Base-by-base conservation (phyloP, 331 rosid genomes). In the Pyracantha coccinea region DNA sequence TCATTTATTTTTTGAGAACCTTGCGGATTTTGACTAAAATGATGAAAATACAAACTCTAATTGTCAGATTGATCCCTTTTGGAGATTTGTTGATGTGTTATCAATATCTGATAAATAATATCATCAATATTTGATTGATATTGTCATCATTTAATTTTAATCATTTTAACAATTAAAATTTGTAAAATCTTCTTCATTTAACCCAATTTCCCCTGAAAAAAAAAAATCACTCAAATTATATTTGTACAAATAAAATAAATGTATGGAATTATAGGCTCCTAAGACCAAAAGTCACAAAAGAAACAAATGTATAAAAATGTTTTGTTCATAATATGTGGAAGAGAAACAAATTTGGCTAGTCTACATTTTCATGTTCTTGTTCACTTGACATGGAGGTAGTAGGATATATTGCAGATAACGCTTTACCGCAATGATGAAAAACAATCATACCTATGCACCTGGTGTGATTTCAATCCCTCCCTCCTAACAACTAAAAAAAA, bases 221-320 rank as follows among this genome's bases (percentile, higher is more conserved):
- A 47, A 47, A 47, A 47, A 47, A 0, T 50, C 55, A 50, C 9
- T 16, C 55, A 16, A 50, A 50, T 50, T 50, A 50, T 50, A 50
- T 50, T 50, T 50, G 55, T 16, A 50, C 8, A 50, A 50, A 6
- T 50, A 41, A 27, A 27, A 55, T 44, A 44, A 20, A 24, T 14
- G 29, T 13, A 23, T 1, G 71, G 38, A 70, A 54, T 28, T 72
- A 23, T 15, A 82, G 38, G 86, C 83, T 80, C 62, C 74, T 20
- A 88, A 75, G 68, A 84, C 74, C 75, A 76, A 2, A 70, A 79
- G 83, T 80, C 71, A 58, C 86, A 5, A n/a, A 19, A n/a, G 81
- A 79, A 77, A 85, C 83, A 85, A 85, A 79, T 50, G 55, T 16
- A 41, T 4, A 41, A 72, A 62, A 74, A 17, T 63, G 69, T 72